Evolutionary conservation across 2,329 filamentous ascomycete genomes (phyloP), one percentile per base, ranked within the genome.

Genomic region (Catunica adiposa): DNA sequence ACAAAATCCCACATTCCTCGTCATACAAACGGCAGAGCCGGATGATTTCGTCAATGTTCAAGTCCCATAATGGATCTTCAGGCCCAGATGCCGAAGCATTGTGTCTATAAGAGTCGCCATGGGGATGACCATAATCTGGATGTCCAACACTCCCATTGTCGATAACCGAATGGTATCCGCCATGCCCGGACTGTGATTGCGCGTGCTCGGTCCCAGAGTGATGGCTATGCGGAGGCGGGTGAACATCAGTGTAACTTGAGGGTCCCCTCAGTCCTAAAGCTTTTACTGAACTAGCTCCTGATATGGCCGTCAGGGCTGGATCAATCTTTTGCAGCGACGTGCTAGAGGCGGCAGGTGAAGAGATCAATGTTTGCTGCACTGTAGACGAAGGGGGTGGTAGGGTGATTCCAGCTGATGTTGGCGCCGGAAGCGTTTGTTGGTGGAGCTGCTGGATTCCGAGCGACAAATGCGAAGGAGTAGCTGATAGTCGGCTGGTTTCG

Each of bases 1-100:
- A 95, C 87, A 95, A 94, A 63, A 90, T 78, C 46, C 87, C 87
- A 63, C 94, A 83, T 65, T 96, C 89, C 62, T 96, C 89, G 61
- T 94, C 86, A 64, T 92, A 90, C 0, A 94, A 72, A 14, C 79
- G 75, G 61, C 86, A 87, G 14, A 96, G 70, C 1, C 87, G 79
- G 20, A 90, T 67, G 63, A 92, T 86, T 64, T 96, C 89, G 37
- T 89, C 80, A 63, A 83, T 82, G 55, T 78, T 78, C 51, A 94
- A 78, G 6, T 81, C 75, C 79, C 88, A 89, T 26, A 97, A 77
- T 0, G 89, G 88, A 64, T 96, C 90, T 74, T 59, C 57, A 5
- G 44, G 31, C n/a, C 46, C 38, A 8, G 53, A 58, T 8, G 54
- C 48, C 11, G 38, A 38, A 8, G 29, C 11, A 25, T 25, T n/a